Base-by-base conservation (phyloP, 83 land plant genomes). In the Picea mariana region DNA sequence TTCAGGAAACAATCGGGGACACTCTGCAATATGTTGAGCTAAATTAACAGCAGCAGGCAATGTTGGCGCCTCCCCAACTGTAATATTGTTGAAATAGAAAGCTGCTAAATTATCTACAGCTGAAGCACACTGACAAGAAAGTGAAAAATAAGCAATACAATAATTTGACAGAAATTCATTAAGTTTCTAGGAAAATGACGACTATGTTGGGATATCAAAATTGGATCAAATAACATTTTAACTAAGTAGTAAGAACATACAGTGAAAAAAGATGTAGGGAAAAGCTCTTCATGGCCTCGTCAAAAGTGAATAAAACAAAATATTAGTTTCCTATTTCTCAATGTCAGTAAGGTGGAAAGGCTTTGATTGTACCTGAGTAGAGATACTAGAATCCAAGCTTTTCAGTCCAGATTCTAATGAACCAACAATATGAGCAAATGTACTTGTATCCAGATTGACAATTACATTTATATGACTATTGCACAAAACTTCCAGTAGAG, bases 331-430 rank as follows among this genome's bases (percentile, higher is more conserved):
- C 55, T 24, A 67, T 67, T 67, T 47, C 13, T 47, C 12, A 52
- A 52, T 52, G 58, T 52, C 9, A n/a, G 8, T 12, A 73, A 73
- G 49, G 1, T 21, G 49, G 17, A 71, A 18, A 38, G 9, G 21
- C 26, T 73, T 73, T 21, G 63, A 62, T 69, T 66, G 75, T 63
- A 92, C 98, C 96, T 95, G 98, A 34, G 98, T 87, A 20, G 98
- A 95, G 62, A 97, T 93, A 79, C 81, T 85, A 27, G 91, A 79
- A 85, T 97, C 99, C 85, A 97, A 83, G 77, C 90, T 92, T 84
- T 93, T 97, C 9, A 97, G 87, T 59, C 98, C 99, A 71, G 95
- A 88, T 81, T 95, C 98, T 81, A 97, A 92, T 6, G 99, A 97
- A 6, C 96, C 96, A 78, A 92, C 92, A 47, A 97, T 87, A 82